A percentile compares a stretch with the other conserved stretches of the same genome.
Evolutionary conservation across 2,329 filamentous ascomycete genomes (phyloP).

Genomic region (Aureobasidium sp.): DNA sequence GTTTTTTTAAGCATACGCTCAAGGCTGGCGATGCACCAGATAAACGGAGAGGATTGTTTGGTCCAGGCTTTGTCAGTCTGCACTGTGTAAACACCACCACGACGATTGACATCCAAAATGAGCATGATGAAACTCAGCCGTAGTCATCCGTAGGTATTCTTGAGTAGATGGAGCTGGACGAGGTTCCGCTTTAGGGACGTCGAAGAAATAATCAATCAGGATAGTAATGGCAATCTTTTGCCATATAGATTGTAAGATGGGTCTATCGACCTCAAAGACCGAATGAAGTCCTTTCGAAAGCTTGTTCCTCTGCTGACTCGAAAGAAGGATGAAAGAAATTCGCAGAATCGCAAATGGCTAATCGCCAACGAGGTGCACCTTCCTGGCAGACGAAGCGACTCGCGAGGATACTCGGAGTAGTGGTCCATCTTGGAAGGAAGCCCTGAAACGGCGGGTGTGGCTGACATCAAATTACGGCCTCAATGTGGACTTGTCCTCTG

Average conservation of each 20-base stretch:
- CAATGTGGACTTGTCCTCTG: neutral
- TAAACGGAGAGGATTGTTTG: neutral
- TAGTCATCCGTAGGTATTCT: neutral
- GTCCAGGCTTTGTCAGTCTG: neutral
- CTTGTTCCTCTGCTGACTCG: neutral
- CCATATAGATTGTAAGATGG: neutral
- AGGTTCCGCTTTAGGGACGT: neutral
- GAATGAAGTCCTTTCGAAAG: neutral
- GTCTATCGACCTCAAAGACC: neutral
- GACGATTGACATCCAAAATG: neutral
- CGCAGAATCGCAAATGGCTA: neutral
- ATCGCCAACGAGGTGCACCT: neutral
- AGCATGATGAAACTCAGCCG: slow-evolving; percentile 1
- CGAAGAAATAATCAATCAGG: neutral
- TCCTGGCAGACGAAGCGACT: neutral
- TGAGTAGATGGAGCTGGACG: neutral
- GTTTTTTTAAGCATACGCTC: neutral
- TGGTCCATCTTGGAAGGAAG: neutral
- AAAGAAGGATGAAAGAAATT: neutral
- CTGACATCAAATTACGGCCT: neutral
- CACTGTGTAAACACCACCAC: neutral
- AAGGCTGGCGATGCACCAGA: neutral
- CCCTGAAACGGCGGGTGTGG: neutral
- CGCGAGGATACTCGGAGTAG: neutral
- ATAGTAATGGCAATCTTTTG: neutral